These are phyloP conservation scores for Mycena sp. DNA, from an alignment of 1,284 basidiomycete genomes.

Conservation along the genomic window DNA sequence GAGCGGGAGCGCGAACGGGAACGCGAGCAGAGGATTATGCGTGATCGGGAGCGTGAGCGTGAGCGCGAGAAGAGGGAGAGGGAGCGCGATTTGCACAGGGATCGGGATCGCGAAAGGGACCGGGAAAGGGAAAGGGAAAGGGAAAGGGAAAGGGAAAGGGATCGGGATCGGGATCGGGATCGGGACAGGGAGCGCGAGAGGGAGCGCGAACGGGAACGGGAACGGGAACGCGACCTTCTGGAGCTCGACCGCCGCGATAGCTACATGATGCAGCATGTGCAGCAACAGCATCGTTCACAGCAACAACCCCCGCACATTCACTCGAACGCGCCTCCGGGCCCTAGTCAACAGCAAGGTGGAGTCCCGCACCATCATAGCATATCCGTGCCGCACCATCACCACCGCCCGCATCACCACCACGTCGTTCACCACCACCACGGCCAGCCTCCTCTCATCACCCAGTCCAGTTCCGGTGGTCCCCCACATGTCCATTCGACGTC, in stretches of 20 bases:
- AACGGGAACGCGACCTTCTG: constrained; percentile 30
- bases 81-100: constrained; percentile 32
- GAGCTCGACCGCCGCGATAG: constrained; percentile 33
- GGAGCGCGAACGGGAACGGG: no score
- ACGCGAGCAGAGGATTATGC: no score
- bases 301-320: constrained; percentile 20
- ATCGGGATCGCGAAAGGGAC: constrained; percentile 23
- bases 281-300: constrained; percentile 34
- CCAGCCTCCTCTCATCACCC: constrained; percentile 2
- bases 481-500: constrained; percentile 9
- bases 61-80: constrained; percentile 36
- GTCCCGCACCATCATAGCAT: constrained; percentile 37
- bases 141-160: constrained; percentile 15
- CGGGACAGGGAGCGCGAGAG: constrained; percentile 11
- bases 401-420: constrained; percentile 36
- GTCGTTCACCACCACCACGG: constrained; percentile 47
- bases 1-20: constrained; percentile 35
- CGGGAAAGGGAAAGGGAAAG: constrained; percentile 16
- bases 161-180: constrained; percentile 20
- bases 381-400: constrained; percentile 29
- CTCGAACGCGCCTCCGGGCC: no score
- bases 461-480: neutral
- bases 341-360: no score
- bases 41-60: constrained; percentile 18
- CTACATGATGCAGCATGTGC: constrained; percentile 38